Conservation (phyloP, 176 grass and related monocot species). For the Puccinellia tenuiflora region DNA sequence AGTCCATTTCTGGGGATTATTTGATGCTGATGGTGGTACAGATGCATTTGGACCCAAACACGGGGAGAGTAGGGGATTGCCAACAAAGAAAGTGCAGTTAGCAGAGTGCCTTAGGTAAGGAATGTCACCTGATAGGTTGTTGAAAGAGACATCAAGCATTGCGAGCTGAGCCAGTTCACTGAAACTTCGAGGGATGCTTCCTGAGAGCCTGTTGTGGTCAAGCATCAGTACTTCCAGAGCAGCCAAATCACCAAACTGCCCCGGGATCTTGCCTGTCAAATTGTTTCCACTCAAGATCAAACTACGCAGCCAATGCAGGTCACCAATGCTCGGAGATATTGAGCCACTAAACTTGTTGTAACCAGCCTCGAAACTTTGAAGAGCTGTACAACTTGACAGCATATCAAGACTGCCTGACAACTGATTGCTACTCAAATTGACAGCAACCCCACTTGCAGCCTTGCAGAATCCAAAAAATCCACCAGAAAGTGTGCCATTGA, state of each 20-base stretch:
- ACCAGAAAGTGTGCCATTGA: slow-evolving; percentile 31
- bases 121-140: slow-evolving; percentile 63
- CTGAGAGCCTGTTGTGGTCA: slow-evolving; percentile 50
- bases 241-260: slow-evolving; percentile 30
- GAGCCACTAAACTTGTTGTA: slow-evolving; percentile 35
- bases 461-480: slow-evolving; percentile 38
- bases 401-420: slow-evolving; percentile 32
- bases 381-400: slow-evolving; percentile 24
- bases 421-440: slow-evolving; percentile 48
- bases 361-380: slow-evolving; percentile 46
- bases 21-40: slow-evolving; percentile 1
- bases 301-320: slow-evolving; percentile 35
- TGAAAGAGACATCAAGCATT: slow-evolving; percentile 52
- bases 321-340: slow-evolving; percentile 10
- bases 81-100: slow-evolving; percentile 46
- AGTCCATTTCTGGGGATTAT: background rate
- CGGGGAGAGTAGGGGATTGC: slow-evolving; percentile 39
- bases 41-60: slow-evolving; percentile 26
- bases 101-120: slow-evolving; percentile 39
- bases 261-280: slow-evolving; percentile 40
- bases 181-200: slow-evolving; percentile 49
- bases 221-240: slow-evolving; percentile 40
- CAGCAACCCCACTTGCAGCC: background rate
- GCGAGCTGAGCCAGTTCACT: slow-evolving; percentile 26
- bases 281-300: slow-evolving; percentile 49